Conservation (phyloP, 2,329 filamentous ascomycete genomes). For the Fusarium caatingaense region DNA sequence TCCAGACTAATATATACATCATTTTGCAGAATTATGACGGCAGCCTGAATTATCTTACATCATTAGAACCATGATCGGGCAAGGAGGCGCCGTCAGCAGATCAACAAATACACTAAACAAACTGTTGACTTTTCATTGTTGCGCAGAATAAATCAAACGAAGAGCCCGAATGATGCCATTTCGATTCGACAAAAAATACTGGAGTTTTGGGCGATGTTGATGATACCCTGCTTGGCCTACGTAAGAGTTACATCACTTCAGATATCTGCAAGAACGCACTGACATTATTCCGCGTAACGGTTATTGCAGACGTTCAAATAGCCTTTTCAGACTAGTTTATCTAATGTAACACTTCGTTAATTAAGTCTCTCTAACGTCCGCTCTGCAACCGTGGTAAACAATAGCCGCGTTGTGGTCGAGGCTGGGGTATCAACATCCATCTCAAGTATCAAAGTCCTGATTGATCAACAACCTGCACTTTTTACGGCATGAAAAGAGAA, state of each 20-base stretch:
- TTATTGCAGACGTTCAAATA: background rate
- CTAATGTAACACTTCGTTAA: background rate
- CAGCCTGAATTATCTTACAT: background rate
- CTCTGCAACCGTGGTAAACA: background rate
- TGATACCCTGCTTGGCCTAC: background rate
- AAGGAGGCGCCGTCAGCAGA: background rate
- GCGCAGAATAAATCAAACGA: background rate
- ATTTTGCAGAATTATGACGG: background rate
- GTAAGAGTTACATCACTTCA: slow-evolving; percentile 7
- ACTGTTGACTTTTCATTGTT: background rate
- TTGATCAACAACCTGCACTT: background rate
- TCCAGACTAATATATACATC: no score
- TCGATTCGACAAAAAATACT: background rate
- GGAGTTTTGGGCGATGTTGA: background rate
- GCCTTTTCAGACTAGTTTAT: background rate
- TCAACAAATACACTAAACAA: background rate
- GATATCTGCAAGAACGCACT: background rate
- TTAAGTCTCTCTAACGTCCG: no score
- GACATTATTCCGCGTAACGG: background rate
- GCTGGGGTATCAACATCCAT: background rate
- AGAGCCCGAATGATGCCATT: background rate
- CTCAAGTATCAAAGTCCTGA: background rate
- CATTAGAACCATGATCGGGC: background rate
- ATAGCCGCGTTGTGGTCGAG: background rate
- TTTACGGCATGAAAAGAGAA: background rate